phyloP scores from a whole-genome alignment of 2,329 filamentous ascomycete species.

The Corinectria fuckeliana region DNA sequence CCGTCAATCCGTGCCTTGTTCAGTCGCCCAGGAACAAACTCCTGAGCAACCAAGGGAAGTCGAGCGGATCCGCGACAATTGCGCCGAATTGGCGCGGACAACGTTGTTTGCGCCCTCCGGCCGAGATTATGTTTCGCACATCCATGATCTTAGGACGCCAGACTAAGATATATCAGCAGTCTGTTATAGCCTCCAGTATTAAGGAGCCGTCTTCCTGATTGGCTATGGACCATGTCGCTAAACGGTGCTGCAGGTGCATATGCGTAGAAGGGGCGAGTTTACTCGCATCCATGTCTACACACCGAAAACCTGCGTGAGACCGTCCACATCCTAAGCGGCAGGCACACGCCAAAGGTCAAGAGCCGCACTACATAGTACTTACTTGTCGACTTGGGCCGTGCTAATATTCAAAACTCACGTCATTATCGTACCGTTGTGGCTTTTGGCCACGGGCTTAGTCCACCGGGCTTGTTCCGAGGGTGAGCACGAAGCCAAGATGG shows the following conservation, averaged over 20 bases:
- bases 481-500: constrained; percentile 18
- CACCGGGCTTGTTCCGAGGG: background rate
- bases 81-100: constrained; percentile 30
- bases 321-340: constrained; percentile 21
- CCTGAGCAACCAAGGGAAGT: constrained; percentile 29
- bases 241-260: constrained; percentile 39
- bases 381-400: background rate
- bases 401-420: background rate
- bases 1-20: constrained; percentile 24
- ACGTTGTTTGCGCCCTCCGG: constrained; percentile 32
- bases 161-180: constrained; percentile 38
- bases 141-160: constrained; percentile 35
- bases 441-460: background rate
- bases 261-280: constrained; percentile 29
- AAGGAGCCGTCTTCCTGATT: constrained; percentile 26
- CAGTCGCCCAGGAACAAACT: constrained; percentile 26
- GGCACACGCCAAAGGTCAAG: constrained; percentile 21
- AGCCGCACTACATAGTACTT: constrained; percentile 21
- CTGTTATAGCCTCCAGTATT: constrained; percentile 26
- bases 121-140: constrained; percentile 41
- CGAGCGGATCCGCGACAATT: constrained; percentile 31
- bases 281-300: constrained; percentile 29
- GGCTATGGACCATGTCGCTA: constrained; percentile 31
- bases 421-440: background rate
- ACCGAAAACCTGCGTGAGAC: constrained; percentile 25